These are phyloP conservation scores for Backusella liffmaniae DNA, from an alignment of 192 early-diverging fungal species.

Conservation along the genomic window DNA sequence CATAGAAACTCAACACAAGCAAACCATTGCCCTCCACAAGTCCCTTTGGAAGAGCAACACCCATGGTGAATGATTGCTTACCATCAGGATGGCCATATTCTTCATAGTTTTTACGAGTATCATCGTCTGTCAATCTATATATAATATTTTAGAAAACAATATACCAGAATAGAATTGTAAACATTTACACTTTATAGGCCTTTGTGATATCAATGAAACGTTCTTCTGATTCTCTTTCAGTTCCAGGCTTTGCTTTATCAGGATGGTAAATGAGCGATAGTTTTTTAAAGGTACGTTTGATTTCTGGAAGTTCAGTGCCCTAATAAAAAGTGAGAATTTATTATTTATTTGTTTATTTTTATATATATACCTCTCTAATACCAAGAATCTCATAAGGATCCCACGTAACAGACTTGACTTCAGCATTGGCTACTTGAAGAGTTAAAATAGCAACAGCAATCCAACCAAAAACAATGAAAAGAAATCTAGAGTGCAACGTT, in stretches of 20 bases:
- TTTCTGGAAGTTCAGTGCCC: slow-evolving; percentile 47
- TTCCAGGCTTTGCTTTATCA: slow-evolving; percentile 70
- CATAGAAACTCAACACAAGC: slow-evolving; percentile 85
- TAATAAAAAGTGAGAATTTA: too few species aligned
- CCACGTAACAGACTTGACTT: slow-evolving; percentile 63
- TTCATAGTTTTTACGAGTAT: slow-evolving; percentile 86
- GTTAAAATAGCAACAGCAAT: slow-evolving; percentile 60
- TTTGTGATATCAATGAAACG: slow-evolving; percentile 88
- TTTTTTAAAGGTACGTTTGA: slow-evolving; percentile 72
- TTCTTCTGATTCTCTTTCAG: slow-evolving; percentile 66
- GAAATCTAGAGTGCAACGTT: slow-evolving; percentile 22
- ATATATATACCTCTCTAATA: slow-evolving; percentile 52
- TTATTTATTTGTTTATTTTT: too few species aligned
- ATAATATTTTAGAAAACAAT: background rate
- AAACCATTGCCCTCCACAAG: slow-evolving; percentile 86
- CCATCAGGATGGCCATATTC: slow-evolving; percentile 98
- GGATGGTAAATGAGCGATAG: slow-evolving; percentile 72
- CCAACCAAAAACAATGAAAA: slow-evolving; percentile 64
- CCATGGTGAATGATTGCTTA: slow-evolving; percentile 87
- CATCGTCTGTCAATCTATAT: slow-evolving; percentile 83
- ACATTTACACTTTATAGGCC: slow-evolving; percentile 83
- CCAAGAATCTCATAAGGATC: slow-evolving; percentile 95
- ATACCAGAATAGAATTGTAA: background rate
- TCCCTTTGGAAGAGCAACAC: slow-evolving; percentile 91
- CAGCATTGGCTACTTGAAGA: slow-evolving; percentile 65